Evolutionary conservation across 2,329 filamentous ascomycete genomes (phyloP), one percentile per base, ranked within the genome.

Genomic region (Allantophomopsis cytisporea): DNA sequence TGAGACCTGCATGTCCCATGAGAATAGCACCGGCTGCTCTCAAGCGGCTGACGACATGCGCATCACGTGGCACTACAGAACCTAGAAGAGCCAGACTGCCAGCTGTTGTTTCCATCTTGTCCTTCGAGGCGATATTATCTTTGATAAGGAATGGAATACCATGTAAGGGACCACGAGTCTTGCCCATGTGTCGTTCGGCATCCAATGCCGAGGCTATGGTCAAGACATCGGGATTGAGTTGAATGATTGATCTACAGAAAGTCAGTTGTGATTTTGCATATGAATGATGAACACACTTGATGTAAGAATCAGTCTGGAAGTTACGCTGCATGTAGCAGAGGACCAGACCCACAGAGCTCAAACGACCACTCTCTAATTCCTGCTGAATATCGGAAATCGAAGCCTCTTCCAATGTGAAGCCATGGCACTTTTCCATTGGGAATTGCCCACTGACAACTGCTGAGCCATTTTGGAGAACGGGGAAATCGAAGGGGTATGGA

Each of bases 61-160:
- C 75, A 54, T 87, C 81, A n/a, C 73, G 68, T 2, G 80, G 78
- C 0, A 82, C 74, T 0, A 77, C 60, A 35, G 66, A 76, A 1
- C 80, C 81, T 1, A 81, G 55, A 0, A 87, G 65, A 14, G 75
- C 75, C 68, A 65, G 78, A 50, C 69, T 75, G 1, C 83, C 83
- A 1, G 81, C 80, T 0, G 82, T 86, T 0, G 81, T 87, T 52
- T 86, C 70, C 68, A 87, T 72, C 38, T 69, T 69, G 53, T 85
- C 81, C 45, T 74, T 75, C 7, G 71, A 75, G 17, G 67, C 76
- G 40, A 83, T 80, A 52, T 80, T 81, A 53, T 87, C 81, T 57
- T 87, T 87, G 46, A 85, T 71, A 2, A 80, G 63, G 53, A 83
- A 83, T 0, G 83, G 82, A 34, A 88, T 83, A 3, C 82, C 82